Evolutionary conservation across 441 rosid genomes (phyloP), one percentile per base, ranked within the genome.

Genomic region (Syzygium syzygioides): DNA sequence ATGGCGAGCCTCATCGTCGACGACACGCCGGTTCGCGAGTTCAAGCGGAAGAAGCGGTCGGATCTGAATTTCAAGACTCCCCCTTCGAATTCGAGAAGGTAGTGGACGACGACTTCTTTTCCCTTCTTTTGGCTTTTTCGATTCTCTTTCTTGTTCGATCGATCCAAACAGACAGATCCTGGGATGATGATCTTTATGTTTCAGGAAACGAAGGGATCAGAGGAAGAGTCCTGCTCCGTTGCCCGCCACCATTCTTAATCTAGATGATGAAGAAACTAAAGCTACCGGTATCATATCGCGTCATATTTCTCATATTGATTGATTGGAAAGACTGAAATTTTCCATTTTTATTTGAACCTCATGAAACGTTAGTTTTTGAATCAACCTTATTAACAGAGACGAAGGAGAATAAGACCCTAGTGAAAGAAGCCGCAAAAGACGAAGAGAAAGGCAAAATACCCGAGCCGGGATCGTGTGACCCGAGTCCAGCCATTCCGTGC

Each of bases 11-110:
- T 96, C 32, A 93, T 95, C 1, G 99, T 98, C 1, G 99, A 97
- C 10, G 99, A 98, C 92, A 96, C 99, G 7, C 99, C 99, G 3
- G 99, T 96, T 87, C 94, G 94, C 68, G 91, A 90, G 50, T 90
- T 90, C 79, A 98, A 95, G 90, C 91, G 91, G 86, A 95, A 92
- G 91, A 95, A 92, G 90, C 96, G 95, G 45, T 90, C 93, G n/a
- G 94, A 89, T 93, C 86, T 90, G 87, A 87, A 59, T 41, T 92
- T 93, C 93, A 96, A 94, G 92, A 92, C 97, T 84, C 95, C 99
- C 10, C 94, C 97, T 87, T 90, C 92, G 10, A 91, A 87, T 90
- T 97, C 97, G 90, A 95, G 97, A 94, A 95, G 98, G 98, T 97
- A 93, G 5, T 25, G 23, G 56, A n/a, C 26, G 53, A 23, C 48